Evolutionary conservation across 352 stramenopile genomes (phyloP).

Genomic region (Phytophthora crassamura): DNA sequence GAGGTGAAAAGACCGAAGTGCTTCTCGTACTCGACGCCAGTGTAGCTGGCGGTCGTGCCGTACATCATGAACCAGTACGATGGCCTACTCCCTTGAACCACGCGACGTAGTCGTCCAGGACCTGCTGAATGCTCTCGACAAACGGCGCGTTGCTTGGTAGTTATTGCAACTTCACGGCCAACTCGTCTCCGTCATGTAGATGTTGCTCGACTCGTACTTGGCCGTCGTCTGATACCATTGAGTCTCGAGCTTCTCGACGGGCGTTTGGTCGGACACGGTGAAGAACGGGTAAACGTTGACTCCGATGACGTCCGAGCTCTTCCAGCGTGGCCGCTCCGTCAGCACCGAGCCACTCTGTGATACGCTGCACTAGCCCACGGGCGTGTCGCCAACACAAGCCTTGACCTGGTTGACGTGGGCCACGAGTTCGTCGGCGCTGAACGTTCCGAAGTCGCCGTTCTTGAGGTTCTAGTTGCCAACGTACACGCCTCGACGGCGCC

Average conservation of each 20-base stretch:
- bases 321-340: conserved; percentile 43
- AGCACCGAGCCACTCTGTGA: conserved; percentile 65
- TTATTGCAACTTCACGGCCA: conserved; percentile 53
- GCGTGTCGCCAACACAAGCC: conserved; percentile 43
- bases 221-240: conserved; percentile 55
- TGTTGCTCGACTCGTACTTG: conserved; percentile 51
- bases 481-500: conserved; percentile 65
- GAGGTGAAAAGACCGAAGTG: conserved; percentile 60
- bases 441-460: conserved; percentile 54
- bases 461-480: conserved; percentile 78
- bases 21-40: conserved; percentile 56
- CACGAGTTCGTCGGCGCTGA: conserved; percentile 41
- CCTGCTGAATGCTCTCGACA: conserved; percentile 47
- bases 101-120: conserved; percentile 51
- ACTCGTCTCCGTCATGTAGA: conserved; percentile 63
- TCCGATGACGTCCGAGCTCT: conserved; percentile 43
- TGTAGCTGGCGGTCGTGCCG: conserved; percentile 56
- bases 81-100: conserved; percentile 41
- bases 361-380: conserved; percentile 73
- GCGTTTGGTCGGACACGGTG: conserved; percentile 37
- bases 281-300: conserved; percentile 89
- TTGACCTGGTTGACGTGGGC: conserved; percentile 65
- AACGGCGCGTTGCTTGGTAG: conserved; percentile 48
- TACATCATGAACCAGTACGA: conserved; percentile 80
- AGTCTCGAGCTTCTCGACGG: conserved; percentile 60